A percentile compares a stretch with the other conserved stretches of the same genome.
These are phyloP conservation scores for Lepidium aucheri DNA, from an alignment of 345 rosid species.

Conservation along the genomic window DNA sequence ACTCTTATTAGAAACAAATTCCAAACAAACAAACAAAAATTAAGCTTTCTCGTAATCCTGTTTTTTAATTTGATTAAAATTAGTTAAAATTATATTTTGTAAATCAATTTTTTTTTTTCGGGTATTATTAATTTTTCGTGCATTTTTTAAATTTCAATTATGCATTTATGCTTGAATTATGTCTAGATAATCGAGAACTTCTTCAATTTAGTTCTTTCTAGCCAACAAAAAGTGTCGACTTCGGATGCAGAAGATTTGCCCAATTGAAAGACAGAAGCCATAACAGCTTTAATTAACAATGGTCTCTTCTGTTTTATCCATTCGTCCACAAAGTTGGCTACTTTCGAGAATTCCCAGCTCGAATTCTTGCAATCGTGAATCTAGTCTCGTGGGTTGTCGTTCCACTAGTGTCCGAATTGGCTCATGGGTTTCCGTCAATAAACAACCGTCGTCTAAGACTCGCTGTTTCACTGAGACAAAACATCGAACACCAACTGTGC, in stretches of 20 bases:
- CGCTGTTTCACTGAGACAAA: slow-evolving; percentile 23
- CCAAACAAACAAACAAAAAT: too few species aligned
- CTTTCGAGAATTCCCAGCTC: not conserved
- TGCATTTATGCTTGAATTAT: too few species aligned
- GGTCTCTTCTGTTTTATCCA: slow-evolving; percentile 23
- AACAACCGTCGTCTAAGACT: not conserved
- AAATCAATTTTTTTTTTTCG: not conserved
- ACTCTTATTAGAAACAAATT: too few species aligned
- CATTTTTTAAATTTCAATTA: too few species aligned
- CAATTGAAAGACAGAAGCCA: not conserved
- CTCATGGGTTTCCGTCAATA: not conserved
- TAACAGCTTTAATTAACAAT: not conserved
- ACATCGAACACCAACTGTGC: slow-evolving; percentile 20
- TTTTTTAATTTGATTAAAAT: too few species aligned
- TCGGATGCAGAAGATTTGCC: not conserved
- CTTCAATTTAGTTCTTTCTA: not conserved
- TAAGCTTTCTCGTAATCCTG: too few species aligned
- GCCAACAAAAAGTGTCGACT: not conserved
- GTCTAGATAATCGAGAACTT: too few species aligned
- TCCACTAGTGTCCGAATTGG: not conserved
- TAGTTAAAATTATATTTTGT: not conserved
- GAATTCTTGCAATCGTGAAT: not conserved
- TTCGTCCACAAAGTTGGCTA: slow-evolving; percentile 6
- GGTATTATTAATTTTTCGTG: not conserved
- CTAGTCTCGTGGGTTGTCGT: not conserved